Conservation (phyloP, 805 yeast species). For the Lipomyces japonicus region DNA sequence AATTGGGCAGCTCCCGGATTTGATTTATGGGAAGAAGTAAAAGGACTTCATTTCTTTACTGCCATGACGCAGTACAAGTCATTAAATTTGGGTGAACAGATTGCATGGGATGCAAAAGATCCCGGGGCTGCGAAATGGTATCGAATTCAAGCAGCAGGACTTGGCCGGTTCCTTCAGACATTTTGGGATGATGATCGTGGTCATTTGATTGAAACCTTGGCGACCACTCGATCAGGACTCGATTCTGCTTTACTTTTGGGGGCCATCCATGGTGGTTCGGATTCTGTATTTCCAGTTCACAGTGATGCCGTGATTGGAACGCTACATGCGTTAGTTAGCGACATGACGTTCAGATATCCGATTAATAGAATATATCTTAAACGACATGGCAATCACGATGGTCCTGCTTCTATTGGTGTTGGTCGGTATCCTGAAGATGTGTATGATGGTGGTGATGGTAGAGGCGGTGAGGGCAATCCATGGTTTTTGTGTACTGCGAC, state of each 20-base stretch:
- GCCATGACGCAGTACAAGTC: slow-evolving; percentile 70
- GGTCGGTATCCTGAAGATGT: slow-evolving; percentile 94
- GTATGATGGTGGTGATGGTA: slow-evolving; percentile 62
- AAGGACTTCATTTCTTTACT: slow-evolving; percentile 75
- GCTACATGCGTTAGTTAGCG: slow-evolving; percentile 55
- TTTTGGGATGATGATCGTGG: slow-evolving; percentile 39
- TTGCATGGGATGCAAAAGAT: slow-evolving; percentile 35
- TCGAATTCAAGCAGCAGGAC: slow-evolving; percentile 14
- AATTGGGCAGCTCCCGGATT: slow-evolving; percentile 68
- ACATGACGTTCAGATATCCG: slow-evolving; percentile 74
- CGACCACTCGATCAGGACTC: slow-evolving; percentile 59
- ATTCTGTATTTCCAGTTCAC: slow-evolving; percentile 31
- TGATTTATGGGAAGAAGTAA: slow-evolving; percentile 90
- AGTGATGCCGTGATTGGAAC: slow-evolving; percentile 40
- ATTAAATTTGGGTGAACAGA: slow-evolving; percentile 50
- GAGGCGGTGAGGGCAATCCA: slow-evolving; percentile 77
- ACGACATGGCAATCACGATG: slow-evolving; percentile 16
- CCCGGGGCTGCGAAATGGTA: slow-evolving; percentile 27
- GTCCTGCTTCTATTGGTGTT: slow-evolving; percentile 54
- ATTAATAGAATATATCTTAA: slow-evolving; percentile 55
- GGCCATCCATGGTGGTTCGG: slow-evolving; percentile 35
- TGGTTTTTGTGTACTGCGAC: slow-evolving; percentile 65
- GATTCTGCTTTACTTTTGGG: slow-evolving; percentile 72
- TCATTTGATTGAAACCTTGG: slow-evolving; percentile 70
- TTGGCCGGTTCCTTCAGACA: slow-evolving; percentile 16